phyloP scores from a whole-genome alignment of 192 early-diverging fungal species.

The Nowakowskiella sp. region DNA sequence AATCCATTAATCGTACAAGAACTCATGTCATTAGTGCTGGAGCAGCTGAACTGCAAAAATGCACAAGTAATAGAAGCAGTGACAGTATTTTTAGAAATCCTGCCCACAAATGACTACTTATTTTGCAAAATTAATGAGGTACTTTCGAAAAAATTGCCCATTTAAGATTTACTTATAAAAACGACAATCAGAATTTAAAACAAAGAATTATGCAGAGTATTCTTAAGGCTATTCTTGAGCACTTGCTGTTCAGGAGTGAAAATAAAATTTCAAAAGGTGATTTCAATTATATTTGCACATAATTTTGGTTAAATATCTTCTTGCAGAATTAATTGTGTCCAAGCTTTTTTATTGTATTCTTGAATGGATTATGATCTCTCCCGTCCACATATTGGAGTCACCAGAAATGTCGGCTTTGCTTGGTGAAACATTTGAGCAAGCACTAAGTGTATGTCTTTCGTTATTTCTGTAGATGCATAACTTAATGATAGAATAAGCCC shows the following conservation, averaged over 20 bases:
- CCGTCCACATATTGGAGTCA: conserved; percentile 48
- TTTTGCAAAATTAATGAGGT: too few species aligned
- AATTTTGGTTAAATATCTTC: conserved; percentile 7
- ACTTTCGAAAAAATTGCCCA: too few species aligned
- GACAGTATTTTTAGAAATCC: conserved; percentile 50
- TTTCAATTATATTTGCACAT: conserved; percentile 3
- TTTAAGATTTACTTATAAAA: conserved; percentile 14
- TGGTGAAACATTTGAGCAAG: conserved; percentile 64
- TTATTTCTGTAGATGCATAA: too few species aligned
- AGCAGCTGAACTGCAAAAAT: conserved; percentile 57
- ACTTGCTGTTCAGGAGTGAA: conserved; percentile 47
- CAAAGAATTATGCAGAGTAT: conserved; percentile 58
- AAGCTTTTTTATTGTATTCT: conserved; percentile 59
- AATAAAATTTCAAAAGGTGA: conserved; percentile 8
- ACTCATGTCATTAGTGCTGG: too few species aligned
- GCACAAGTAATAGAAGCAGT: conserved; percentile 53
- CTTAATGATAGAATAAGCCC: too few species aligned
- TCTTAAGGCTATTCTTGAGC: conserved; percentile 59
- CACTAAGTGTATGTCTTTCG: too few species aligned
- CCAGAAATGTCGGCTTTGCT: conserved; percentile 56
- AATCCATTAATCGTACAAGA: too few species aligned
- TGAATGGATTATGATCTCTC: conserved; percentile 69
- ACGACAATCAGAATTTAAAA: conserved; percentile 34
- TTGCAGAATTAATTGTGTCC: conserved; percentile 47
- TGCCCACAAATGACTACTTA: conserved; percentile 40